Evolutionary conservation across 352 stramenopile genomes (phyloP).

Genomic region (Phytophthora pluvialis): DNA sequence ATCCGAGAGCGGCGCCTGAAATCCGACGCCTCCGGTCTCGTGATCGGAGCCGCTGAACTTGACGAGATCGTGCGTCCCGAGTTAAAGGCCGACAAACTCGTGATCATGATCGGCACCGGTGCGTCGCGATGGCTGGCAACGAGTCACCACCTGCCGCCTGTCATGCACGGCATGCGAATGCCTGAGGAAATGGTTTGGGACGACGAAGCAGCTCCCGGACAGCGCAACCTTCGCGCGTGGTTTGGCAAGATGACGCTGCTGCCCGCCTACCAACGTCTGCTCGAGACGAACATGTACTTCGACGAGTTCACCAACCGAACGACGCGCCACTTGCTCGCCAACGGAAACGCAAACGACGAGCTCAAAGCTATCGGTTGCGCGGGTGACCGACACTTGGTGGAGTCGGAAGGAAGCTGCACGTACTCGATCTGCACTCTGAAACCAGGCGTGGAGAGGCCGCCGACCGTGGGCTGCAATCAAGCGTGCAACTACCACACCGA

Average conservation of each 20-base stretch:
- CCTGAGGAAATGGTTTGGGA: slow-evolving; percentile 31
- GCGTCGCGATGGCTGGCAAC: slow-evolving; percentile 52
- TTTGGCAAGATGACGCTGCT: slow-evolving; percentile 74
- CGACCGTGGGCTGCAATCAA: slow-evolving; percentile 40
- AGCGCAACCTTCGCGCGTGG: slow-evolving; percentile 51
- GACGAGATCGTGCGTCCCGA: slow-evolving; percentile 47
- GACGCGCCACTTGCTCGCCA: slow-evolving; percentile 37
- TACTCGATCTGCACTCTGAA: slow-evolving; percentile 42
- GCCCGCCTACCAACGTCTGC: slow-evolving; percentile 50
- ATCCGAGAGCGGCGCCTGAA: slow-evolving; percentile 34
- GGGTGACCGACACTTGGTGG: slow-evolving; percentile 43
- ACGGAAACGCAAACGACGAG: slow-evolving; percentile 18
- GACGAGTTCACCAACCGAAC: slow-evolving; percentile 48
- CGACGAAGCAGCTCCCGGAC: slow-evolving; percentile 10
- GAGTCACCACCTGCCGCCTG: slow-evolving; percentile 48
- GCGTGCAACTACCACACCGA: slow-evolving; percentile 50
- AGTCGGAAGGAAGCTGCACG: slow-evolving; percentile 48
- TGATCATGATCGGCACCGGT: slow-evolving; percentile 65
- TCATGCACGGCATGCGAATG: slow-evolving; percentile 73
- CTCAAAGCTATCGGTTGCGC: slow-evolving; percentile 54
- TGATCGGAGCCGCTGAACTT: slow-evolving; percentile 40
- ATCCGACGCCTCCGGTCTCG: slow-evolving; percentile 45
- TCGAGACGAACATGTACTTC: slow-evolving; percentile 40
- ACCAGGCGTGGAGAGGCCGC: slow-evolving; percentile 25
- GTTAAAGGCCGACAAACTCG: slow-evolving; percentile 58